A percentile compares a stretch with the other conserved stretches of the same genome.
Evolutionary conservation across 106 monocot species (phyloP).

Genomic region (Chionographis japonica): DNA sequence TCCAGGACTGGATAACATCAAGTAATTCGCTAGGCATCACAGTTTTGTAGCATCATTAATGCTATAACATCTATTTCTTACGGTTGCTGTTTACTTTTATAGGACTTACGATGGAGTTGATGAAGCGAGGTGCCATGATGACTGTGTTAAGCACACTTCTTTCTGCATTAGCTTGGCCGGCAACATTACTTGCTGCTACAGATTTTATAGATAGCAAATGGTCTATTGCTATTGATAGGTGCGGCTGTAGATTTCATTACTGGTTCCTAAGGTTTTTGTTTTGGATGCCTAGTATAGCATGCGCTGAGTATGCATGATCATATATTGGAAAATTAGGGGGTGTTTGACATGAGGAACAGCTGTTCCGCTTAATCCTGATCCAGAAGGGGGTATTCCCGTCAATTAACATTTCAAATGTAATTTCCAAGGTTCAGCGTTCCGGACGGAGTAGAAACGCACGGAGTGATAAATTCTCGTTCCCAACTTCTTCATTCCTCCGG

Average conservation of each 20-base stretch:
- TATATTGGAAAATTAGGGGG: too few relatives aligned
- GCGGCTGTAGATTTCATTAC: background rate
- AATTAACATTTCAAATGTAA: too few relatives aligned
- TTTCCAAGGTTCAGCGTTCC: too few relatives aligned
- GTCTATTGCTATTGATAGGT: constrained; percentile 97
- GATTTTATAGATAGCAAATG: constrained; percentile 97
- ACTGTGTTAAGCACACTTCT: constrained; percentile 79
- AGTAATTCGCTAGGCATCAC: constrained; percentile 42
- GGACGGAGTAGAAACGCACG: too few relatives aligned
- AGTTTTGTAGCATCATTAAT: background rate
- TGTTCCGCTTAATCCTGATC: too few relatives aligned
- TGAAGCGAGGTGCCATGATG: constrained; percentile 97
- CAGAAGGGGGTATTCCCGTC: too few relatives aligned
- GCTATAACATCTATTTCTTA: constrained; percentile 6
- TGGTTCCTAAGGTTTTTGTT: background rate
- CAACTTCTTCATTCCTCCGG: too few relatives aligned
- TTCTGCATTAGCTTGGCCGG: constrained; percentile 86
- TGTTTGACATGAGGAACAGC: too few relatives aligned
- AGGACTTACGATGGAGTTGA: constrained; percentile 70
- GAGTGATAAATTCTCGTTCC: too few relatives aligned
- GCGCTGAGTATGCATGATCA: too few relatives aligned
- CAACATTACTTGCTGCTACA: constrained; percentile 76
- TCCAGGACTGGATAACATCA: constrained; percentile 94
- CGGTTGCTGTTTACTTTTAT: constrained; percentile 10
- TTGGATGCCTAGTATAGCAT: too few relatives aligned